Conservation (phyloP, 2,329 filamentous ascomycete species). For the Xylogone sp. region DNA sequence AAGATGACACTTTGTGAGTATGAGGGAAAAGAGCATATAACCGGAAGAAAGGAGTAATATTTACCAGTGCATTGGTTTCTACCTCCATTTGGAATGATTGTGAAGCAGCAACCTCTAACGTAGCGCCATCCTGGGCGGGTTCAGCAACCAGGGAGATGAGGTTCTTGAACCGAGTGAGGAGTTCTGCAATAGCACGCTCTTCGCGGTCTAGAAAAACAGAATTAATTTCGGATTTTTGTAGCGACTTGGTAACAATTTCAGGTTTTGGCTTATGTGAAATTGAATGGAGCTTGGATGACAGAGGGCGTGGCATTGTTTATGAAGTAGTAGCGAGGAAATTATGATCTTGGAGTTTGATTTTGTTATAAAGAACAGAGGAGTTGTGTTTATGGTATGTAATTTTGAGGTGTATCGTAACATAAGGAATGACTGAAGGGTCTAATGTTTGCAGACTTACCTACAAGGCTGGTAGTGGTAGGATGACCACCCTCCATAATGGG, state of each 20-base stretch:
- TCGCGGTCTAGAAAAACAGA: constrained; percentile 39
- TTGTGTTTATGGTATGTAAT: background rate
- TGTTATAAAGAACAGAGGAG: background rate
- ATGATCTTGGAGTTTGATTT: background rate
- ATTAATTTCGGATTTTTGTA: constrained; percentile 7
- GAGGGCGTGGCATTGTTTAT: background rate
- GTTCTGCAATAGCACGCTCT: constrained; percentile 38
- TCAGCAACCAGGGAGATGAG: constrained; percentile 29
- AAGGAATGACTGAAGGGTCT: constrained; percentile 1
- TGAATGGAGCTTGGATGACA: background rate
- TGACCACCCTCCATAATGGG: constrained; percentile 22
- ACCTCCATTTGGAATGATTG: constrained; percentile 28
- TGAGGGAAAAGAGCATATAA: constrained; percentile 1
- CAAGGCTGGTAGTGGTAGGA: constrained; percentile 20
- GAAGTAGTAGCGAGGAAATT: background rate
- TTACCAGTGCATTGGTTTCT: constrained; percentile 27
- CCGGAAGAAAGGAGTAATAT: background rate
- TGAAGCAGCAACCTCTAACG: constrained; percentile 25
- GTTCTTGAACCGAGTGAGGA: constrained; percentile 41
- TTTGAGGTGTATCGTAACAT: background rate
- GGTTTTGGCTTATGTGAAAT: background rate
- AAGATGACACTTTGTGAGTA: too few relatives aligned
- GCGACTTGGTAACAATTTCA: background rate
- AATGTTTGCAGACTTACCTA: constrained; percentile 18
- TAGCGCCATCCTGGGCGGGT: constrained; percentile 22